A percentile compares a stretch with the other conserved stretches of the same genome.
Conservation (phyloP, 192 early-diverging fungal species). For the Chytriomyces confervae region DNA sequence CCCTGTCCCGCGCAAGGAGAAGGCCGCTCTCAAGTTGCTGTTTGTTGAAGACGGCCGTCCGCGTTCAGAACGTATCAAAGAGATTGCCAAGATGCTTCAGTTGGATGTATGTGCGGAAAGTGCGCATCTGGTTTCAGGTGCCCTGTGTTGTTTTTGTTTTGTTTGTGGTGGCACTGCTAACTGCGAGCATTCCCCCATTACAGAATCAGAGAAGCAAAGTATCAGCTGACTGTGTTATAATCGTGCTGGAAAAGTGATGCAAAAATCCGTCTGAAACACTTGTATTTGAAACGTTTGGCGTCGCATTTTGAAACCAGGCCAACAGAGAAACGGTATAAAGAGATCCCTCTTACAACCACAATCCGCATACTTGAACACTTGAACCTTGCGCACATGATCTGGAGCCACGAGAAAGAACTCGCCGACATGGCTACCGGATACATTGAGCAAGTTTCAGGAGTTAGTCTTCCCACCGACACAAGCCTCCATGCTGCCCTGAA, state of each 20-base stretch:
- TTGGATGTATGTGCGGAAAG: background rate
- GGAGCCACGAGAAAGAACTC: slow-evolving; percentile 30
- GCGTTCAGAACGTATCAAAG: background rate
- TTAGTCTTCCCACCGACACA: slow-evolving; percentile 49
- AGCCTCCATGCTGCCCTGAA: slow-evolving; percentile 66
- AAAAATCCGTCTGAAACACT: no score
- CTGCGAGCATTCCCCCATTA: background rate
- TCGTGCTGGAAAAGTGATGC: no score
- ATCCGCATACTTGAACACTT: no score
- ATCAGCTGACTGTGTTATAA: no score
- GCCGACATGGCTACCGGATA: slow-evolving; percentile 53
- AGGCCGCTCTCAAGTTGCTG: background rate
- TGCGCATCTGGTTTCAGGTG: background rate
- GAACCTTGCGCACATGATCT: no score
- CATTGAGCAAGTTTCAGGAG: slow-evolving; percentile 62
- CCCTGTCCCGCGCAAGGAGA: background rate
- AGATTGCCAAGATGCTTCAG: background rate
- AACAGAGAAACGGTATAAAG: no score
- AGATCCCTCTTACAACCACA: no score
- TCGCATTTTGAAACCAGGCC: no score
- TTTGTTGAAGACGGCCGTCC: background rate
- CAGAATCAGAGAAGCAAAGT: background rate
- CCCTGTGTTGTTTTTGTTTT: background rate
- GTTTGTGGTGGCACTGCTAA: background rate
- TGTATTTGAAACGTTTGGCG: no score